Percentiles rank a stretch among this genome's conserved stretches.
Evolutionary conservation across 768 basidiomycete species (phyloP).

Genomic region (Rhodocollybia butyracea): DNA sequence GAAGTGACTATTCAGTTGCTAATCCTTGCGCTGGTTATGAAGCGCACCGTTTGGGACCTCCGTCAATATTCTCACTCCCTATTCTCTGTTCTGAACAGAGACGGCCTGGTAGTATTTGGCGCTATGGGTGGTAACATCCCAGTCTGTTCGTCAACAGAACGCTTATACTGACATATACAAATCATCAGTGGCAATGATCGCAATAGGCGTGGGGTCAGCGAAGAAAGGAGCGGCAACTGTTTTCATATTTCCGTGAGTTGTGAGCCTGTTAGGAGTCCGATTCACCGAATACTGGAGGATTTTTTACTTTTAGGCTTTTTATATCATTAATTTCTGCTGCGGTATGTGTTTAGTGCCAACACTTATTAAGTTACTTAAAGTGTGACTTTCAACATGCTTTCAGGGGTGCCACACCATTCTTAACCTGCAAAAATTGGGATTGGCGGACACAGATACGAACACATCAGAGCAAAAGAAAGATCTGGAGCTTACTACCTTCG

Average conservation of each 20-base stretch:
- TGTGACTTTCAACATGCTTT: no score
- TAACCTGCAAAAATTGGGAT: not conserved
- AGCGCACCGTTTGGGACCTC: conserved; percentile 2
- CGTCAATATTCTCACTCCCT: not conserved
- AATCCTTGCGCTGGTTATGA: not conserved
- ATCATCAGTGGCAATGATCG: conserved; percentile 3
- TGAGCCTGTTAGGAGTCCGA: not conserved
- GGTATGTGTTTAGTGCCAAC: not conserved
- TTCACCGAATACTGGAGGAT: no score
- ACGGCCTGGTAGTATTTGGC: not conserved
- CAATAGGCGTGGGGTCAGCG: not conserved
- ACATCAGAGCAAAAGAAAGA: not conserved
- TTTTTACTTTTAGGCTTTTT: not conserved
- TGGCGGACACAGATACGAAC: not conserved
- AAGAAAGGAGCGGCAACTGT: not conserved
- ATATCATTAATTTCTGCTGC: not conserved
- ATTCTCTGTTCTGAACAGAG: not conserved
- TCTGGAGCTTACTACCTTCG: not conserved
- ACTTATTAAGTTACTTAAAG: no score
- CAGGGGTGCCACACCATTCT: conserved; percentile 1
- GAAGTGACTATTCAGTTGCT: not conserved
- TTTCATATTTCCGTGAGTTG: not conserved
- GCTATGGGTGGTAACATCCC: not conserved
- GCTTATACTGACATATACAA: no score
- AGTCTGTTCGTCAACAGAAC: no score